A percentile compares a stretch with the other conserved stretches of the same genome.
phyloP scores from a whole-genome alignment of 2,329 filamentous ascomycete species.

The Talaromyces sp. region DNA sequence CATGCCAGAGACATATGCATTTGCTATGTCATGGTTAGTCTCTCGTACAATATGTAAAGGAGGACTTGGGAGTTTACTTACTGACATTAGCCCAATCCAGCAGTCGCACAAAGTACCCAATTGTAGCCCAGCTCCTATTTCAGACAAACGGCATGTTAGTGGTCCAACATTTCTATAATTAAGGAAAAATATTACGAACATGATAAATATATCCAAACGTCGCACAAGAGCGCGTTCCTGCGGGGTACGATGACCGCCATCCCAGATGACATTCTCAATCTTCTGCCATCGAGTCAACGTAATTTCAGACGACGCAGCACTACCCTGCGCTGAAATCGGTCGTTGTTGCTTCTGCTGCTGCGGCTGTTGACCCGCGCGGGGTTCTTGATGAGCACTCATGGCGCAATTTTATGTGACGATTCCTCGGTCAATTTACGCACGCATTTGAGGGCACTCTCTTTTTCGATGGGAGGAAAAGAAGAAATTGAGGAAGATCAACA shows the following conservation, averaged over 20 bases:
- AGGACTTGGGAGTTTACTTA: constrained; percentile 9
- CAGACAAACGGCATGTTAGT: background rate
- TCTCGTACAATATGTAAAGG: background rate
- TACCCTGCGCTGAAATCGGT: background rate
- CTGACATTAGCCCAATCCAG: constrained; percentile 20
- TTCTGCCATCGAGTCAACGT: constrained; percentile 19
- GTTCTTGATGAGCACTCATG: constrained; percentile 6
- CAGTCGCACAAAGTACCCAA: constrained; percentile 19
- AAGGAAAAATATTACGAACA: background rate
- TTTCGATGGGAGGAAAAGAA: background rate
- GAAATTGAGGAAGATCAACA: background rate
- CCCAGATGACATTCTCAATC: constrained; percentile 19
- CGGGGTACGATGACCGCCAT: constrained; percentile 18
- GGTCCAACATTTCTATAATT: no score
- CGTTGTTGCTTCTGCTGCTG: background rate
- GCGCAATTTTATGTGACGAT: constrained; percentile 4
- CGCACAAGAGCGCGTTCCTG: constrained; percentile 18
- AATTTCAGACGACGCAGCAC: constrained; percentile 6
- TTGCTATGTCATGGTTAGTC: constrained; percentile 5
- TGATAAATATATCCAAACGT: constrained; percentile 20
- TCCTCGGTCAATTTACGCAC: background rate
- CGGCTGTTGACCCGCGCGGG: constrained; percentile 9
- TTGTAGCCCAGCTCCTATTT: constrained; percentile 19
- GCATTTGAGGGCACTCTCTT: background rate
- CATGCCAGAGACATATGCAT: constrained; percentile 19